Evolutionary conservation across 2,329 filamentous ascomycete genomes (phyloP).

Genomic region (Cordyceps militaris): DNA sequence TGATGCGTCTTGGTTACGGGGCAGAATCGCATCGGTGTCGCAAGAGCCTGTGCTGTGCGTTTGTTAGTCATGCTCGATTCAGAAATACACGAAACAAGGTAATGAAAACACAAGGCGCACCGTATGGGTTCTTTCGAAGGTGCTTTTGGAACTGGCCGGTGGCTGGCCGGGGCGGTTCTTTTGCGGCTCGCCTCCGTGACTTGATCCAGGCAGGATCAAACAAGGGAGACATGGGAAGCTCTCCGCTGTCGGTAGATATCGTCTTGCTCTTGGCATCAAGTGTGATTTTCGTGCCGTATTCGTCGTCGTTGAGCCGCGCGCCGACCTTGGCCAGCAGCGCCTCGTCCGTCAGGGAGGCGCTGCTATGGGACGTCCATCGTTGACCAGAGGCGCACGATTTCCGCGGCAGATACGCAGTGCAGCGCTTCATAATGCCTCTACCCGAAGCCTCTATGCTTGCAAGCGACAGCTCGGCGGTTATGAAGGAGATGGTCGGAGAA

Average conservation of each 20-base stretch:
- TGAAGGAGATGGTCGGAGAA: background rate
- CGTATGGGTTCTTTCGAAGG: conserved; percentile 57
- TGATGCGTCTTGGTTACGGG: conserved; percentile 39
- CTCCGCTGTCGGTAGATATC: conserved; percentile 37
- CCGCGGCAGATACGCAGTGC: conserved; percentile 10
- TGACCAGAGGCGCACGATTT: conserved; percentile 16
- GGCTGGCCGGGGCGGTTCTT: conserved; percentile 26
- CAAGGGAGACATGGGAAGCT: conserved; percentile 47
- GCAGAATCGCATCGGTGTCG: conserved; percentile 53
- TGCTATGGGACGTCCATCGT: conserved; percentile 29
- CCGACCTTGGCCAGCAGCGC: conserved; percentile 26
- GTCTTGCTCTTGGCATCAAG: conserved; percentile 36
- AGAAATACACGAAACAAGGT: background rate
- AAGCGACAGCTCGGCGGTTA: conserved; percentile 3
- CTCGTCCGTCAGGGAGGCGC: conserved; percentile 22
- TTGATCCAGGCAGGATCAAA: conserved; percentile 45
- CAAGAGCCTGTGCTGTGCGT: conserved; percentile 51
- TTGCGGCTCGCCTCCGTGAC: conserved; percentile 36
- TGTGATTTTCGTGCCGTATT: conserved; percentile 23
- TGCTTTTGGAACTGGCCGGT: conserved; percentile 47
- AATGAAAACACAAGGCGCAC: conserved; percentile 30
- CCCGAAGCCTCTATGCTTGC: background rate
- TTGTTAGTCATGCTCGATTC: background rate
- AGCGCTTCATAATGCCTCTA: conserved; percentile 23
- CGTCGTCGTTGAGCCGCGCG: conserved; percentile 25